These are phyloP conservation scores for Discostella stelligeroides DNA, from an alignment of 108 stramenopile species.

Conservation along the genomic window DNA sequence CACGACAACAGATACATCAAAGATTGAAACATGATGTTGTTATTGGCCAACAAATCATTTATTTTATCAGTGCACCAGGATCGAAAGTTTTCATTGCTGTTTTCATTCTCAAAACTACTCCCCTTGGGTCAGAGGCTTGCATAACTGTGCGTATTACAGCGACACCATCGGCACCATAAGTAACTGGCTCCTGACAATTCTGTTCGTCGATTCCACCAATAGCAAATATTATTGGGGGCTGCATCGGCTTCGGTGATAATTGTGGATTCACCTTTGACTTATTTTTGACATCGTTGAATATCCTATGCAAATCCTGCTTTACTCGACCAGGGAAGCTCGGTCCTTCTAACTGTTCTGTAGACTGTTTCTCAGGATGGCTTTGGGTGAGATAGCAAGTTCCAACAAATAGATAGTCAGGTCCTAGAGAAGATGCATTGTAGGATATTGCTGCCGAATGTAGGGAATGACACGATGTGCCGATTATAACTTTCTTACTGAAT, in stretches of 20 bases:
- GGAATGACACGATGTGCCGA: slow-evolving; percentile 81
- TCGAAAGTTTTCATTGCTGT: slow-evolving; percentile 50
- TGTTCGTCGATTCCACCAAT: slow-evolving; percentile 80
- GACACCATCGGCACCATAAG: slow-evolving; percentile 76
- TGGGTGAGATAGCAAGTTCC: slow-evolving; percentile 79
- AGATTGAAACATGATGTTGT: too few relatives aligned
- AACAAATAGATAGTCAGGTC: slow-evolving; percentile 78
- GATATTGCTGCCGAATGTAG: slow-evolving; percentile 57
- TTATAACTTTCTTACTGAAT: slow-evolving; percentile 24
- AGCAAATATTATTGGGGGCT: slow-evolving; percentile 60
- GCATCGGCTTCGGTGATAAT: neutral
- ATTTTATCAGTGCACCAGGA: too few relatives aligned
- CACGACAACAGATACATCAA: too few relatives aligned
- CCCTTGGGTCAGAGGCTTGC: slow-evolving; percentile 60
- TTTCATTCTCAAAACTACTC: slow-evolving; percentile 45
- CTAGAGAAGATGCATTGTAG: slow-evolving; percentile 21
- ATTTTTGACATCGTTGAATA: neutral
- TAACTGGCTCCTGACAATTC: slow-evolving; percentile 74
- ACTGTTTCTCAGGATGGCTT: slow-evolving; percentile 77
- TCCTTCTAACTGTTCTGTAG: slow-evolving; percentile 67
- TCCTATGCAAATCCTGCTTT: slow-evolving; percentile 25
- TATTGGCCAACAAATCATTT: too few relatives aligned
- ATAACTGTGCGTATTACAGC: slow-evolving; percentile 77
- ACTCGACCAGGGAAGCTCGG: slow-evolving; percentile 69
- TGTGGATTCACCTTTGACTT: neutral